A percentile compares a stretch with the other conserved stretches of the same genome.
These are phyloP conservation scores for Cutaneotrichosporon daszewskae DNA, from an alignment of 1,284 basidiomycete species.

Conservation along the genomic window DNA sequence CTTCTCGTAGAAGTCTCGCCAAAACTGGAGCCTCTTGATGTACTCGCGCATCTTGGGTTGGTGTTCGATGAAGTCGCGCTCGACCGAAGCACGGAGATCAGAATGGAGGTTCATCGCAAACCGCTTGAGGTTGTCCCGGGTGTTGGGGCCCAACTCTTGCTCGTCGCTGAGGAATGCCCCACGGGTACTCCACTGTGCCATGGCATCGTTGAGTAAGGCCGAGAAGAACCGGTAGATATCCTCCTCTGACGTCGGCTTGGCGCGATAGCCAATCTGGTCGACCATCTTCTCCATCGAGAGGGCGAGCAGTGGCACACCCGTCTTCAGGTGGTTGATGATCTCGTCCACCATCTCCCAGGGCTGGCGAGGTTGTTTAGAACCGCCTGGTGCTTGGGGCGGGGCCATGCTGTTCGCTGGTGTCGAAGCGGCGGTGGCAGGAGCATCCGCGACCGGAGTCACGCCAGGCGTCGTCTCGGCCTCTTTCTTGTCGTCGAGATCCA, in stretches of 20 bases:
- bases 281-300: conserved; percentile 96
- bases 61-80: conserved; percentile 81
- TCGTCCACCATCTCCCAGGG: conserved; percentile 93
- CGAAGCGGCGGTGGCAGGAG: conserved; percentile 22
- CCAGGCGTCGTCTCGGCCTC: conserved; percentile 12
- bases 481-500: conserved; percentile 21
- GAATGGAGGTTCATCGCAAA: conserved; percentile 66
- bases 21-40: conserved; percentile 79
- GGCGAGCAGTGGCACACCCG: conserved; percentile 89
- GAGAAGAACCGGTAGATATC: conserved; percentile 90
- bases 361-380: conserved; percentile 53
- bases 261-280: conserved; percentile 86
- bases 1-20: conserved; percentile 89
- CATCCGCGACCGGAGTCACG: conserved; percentile 13
- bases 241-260: conserved; percentile 88
- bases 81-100: conserved; percentile 71
- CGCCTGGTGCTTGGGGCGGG: conserved; percentile 39
- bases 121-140: conserved; percentile 58
- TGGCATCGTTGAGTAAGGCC: conserved; percentile 65
- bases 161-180: conserved; percentile 68
- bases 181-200: conserved; percentile 64
- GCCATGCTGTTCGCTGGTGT: conserved; percentile 18
- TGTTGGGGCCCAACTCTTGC: conserved; percentile 60
- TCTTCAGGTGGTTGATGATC: conserved; percentile 90
- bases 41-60: conserved; percentile 83